Conservation (phyloP, 2,329 filamentous ascomycete genomes). For the Aspergillus tamarii region DNA sequence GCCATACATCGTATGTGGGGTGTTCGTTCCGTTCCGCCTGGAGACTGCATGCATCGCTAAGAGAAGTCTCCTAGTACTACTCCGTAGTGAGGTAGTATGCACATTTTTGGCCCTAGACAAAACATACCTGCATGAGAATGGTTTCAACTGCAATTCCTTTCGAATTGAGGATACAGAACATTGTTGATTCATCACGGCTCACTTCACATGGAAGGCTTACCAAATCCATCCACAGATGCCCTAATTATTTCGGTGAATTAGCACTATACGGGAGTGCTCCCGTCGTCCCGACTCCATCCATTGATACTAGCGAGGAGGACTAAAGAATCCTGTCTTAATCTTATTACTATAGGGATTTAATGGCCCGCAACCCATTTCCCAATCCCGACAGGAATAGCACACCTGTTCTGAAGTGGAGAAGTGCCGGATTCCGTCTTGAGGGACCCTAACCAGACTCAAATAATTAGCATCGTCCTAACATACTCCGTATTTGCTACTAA, state of each 20-base stretch:
- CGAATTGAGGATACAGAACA: neutral
- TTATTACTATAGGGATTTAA: constrained; percentile 2
- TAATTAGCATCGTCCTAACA: constrained; percentile 2
- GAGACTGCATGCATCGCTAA: neutral
- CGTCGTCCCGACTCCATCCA: constrained; percentile 4
- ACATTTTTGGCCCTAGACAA: neutral
- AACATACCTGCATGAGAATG: neutral
- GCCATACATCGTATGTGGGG: neutral
- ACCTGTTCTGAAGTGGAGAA: neutral
- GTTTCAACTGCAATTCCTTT: neutral
- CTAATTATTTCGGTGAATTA: neutral
- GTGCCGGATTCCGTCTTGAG: neutral
- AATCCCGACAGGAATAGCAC: neutral
- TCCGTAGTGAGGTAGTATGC: neutral
- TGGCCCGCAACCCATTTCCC: neutral
- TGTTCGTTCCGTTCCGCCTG: constrained; percentile 10
- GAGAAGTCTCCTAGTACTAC: neutral
- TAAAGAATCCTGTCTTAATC: constrained; percentile 4
- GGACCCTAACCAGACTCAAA: neutral
- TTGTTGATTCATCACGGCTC: too few relatives aligned
- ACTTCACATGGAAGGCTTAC: neutral
- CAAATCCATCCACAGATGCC: neutral
- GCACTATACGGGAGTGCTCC: constrained; percentile 1
- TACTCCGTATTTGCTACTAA: neutral
- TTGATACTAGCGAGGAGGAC: neutral